These are phyloP conservation scores for Pseudonitzschia delicatissima DNA, from an alignment of 108 stramenopile species.

Conservation along the genomic window DNA sequence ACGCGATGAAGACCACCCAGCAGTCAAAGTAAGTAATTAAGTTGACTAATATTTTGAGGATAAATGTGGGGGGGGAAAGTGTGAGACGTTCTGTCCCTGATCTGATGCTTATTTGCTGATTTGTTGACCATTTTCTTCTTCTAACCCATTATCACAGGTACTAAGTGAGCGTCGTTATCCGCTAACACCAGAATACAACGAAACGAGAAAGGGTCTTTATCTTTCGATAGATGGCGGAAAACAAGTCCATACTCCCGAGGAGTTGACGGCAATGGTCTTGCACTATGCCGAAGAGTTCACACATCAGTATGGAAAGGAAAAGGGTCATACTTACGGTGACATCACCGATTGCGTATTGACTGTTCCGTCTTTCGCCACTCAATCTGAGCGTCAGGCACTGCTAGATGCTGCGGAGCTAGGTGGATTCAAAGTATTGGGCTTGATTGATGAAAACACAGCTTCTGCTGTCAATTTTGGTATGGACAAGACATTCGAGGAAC, in stretches of 20 bases:
- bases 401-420: slow-evolving; percentile 94
- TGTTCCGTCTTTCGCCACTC: slow-evolving; percentile 95
- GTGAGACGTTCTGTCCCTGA: background rate
- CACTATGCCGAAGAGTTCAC: slow-evolving; percentile 92
- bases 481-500: slow-evolving; percentile 87
- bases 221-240: slow-evolving; percentile 59
- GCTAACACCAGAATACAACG: slow-evolving; percentile 70
- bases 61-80: background rate
- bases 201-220: slow-evolving; percentile 70
- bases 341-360: slow-evolving; percentile 91
- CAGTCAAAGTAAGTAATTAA: slow-evolving; percentile 54
- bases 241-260: slow-evolving; percentile 88
- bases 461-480: slow-evolving; percentile 96
- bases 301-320: slow-evolving; percentile 70
- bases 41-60: background rate
- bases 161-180: slow-evolving; percentile 78
- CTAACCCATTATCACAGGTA: slow-evolving; percentile 23
- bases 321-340: slow-evolving; percentile 34
- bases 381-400: slow-evolving; percentile 90
- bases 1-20: slow-evolving; percentile 71
- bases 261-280: slow-evolving; percentile 96
- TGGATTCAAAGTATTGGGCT: slow-evolving; percentile 89
- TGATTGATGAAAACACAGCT: slow-evolving; percentile 98
- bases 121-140: no score
- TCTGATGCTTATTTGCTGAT: background rate